Base-by-base conservation (phyloP, 129 eudicot genomes). In the Helichrysum umbraculigerum region DNA sequence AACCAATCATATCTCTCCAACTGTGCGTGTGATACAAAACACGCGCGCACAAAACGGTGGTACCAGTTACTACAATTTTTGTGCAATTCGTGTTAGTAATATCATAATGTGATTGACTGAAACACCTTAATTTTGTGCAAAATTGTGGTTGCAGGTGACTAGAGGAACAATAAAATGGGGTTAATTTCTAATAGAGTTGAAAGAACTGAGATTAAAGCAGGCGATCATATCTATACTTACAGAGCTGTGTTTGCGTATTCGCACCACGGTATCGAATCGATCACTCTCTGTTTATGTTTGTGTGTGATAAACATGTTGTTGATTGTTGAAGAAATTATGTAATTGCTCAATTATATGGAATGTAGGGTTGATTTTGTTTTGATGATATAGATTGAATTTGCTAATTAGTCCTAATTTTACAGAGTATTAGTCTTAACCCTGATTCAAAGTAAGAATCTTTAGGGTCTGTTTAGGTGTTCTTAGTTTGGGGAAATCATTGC, bases 231-330 rank as follows among this genome's bases (percentile, higher is more conserved):
- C 70, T 95, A 95, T 75, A 89, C 99, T 81, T 95, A 90, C 82
- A 91, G 99, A 78, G 99, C 96, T 77, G 88, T 89, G 21, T 95
- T 95, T 80, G 89, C 96, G 64, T 95, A 95, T 77, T 95, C 99
- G 74, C 99, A 95, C 75, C 97, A 95, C 78, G 99, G 99, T 95
- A 81, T 35, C 6, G 54, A 66, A 22, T 64, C 30, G 9, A 20
- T 44, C 68, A 28, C 61, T 19, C 32, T 47, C 25, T 41, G 0
- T 71, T 7, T 59, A 37, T 70, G 44, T 44, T 47, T 47, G 54
- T 67, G 5, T 19, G 75, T 35, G 19, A 57, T 56, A 16, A 9
- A 22, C 60, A 68, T 57, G 81, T 19, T 57, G 81, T 19, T 73
- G 35, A 21, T 73, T 12, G 33, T 39, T 15, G 41, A 34, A 14